Conservation (phyloP, 2,329 filamentous ascomycete species). For the Colletotrichum melonis region DNA sequence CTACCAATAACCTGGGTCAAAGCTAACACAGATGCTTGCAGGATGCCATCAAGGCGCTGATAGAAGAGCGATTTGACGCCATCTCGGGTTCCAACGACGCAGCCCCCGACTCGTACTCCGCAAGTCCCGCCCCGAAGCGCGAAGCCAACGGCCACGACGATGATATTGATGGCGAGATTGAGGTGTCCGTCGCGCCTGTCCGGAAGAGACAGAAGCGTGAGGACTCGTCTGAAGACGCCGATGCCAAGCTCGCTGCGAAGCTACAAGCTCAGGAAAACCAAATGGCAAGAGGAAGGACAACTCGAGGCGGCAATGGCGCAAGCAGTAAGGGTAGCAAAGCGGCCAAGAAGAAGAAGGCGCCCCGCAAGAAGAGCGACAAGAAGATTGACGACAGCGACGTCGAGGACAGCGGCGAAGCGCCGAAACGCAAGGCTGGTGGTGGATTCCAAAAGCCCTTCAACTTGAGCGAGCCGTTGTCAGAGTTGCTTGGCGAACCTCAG, state of each 20-base stretch:
- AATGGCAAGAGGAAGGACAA: conserved; percentile 73
- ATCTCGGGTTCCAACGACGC: conserved; percentile 54
- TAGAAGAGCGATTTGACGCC: conserved; percentile 80
- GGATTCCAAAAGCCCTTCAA: conserved; percentile 92
- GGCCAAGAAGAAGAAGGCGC: conserved; percentile 74
- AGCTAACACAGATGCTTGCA: conserved; percentile 44
- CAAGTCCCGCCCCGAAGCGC: conserved; percentile 49
- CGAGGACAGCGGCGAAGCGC: conserved; percentile 69
- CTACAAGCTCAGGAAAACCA: conserved; percentile 94
- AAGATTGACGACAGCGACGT: conserved; percentile 87
- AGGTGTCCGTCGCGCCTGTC: conserved; percentile 59
- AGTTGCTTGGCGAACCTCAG: conserved; percentile 76
- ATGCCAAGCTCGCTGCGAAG: conserved; percentile 87
- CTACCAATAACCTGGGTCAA: neutral
- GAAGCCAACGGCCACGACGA: conserved; percentile 48
- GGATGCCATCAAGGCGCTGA: conserved; percentile 77
- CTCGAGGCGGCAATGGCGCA: conserved; percentile 76
- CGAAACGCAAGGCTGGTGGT: conserved; percentile 85
- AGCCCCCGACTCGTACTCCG: conserved; percentile 39
- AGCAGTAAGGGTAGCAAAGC: conserved; percentile 61
- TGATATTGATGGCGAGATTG: conserved; percentile 54
- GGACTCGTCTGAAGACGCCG: conserved; percentile 73
- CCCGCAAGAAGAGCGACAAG: conserved; percentile 79
- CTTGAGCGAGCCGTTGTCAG: conserved; percentile 76
- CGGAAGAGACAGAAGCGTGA: conserved; percentile 78